Evolutionary conservation across 768 basidiomycete species (phyloP).

Genomic region (Coprinopsis strossmayeri): DNA sequence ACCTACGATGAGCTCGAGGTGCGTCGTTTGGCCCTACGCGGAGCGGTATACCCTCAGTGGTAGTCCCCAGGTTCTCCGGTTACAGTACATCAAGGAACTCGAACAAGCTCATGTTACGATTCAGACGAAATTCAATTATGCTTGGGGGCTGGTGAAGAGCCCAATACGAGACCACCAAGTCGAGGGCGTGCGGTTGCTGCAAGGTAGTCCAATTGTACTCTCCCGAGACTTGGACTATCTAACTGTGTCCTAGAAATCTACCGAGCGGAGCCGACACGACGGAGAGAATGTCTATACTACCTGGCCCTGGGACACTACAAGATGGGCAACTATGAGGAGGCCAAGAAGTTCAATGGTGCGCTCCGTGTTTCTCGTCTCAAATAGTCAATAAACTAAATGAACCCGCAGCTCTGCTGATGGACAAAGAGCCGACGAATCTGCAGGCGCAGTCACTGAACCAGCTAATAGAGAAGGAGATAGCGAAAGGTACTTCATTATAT

Average conservation of each 20-base stretch:
- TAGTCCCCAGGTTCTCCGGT: slow-evolving; percentile 59
- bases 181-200: slow-evolving; percentile 85
- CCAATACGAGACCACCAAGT: slow-evolving; percentile 79
- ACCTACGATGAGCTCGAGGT: slow-evolving; percentile 90
- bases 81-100: slow-evolving; percentile 87
- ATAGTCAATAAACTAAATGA: background rate
- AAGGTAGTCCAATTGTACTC: slow-evolving; percentile 45
- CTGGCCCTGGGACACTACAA: slow-evolving; percentile 95
- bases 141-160: slow-evolving; percentile 96
- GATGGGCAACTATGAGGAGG: slow-evolving; percentile 91
- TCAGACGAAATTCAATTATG: slow-evolving; percentile 97
- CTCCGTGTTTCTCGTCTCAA: slow-evolving; percentile 3
- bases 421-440: slow-evolving; percentile 89
- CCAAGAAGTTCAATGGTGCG: slow-evolving; percentile 88
- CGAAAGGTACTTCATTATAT: slow-evolving; percentile 51
- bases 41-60: background rate
- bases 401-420: slow-evolving; percentile 61
- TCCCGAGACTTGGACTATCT: background rate
- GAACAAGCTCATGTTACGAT: slow-evolving; percentile 79
- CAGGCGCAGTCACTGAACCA: slow-evolving; percentile 82
- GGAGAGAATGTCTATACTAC: slow-evolving; percentile 95
- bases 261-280: slow-evolving; percentile 74
- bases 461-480: slow-evolving; percentile 83
- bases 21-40: slow-evolving; percentile 9
- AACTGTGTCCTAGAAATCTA: slow-evolving; percentile 69